Conservation (phyloP, 2,329 filamentous ascomycete genomes). For the Xylariaceae sp. region DNA sequence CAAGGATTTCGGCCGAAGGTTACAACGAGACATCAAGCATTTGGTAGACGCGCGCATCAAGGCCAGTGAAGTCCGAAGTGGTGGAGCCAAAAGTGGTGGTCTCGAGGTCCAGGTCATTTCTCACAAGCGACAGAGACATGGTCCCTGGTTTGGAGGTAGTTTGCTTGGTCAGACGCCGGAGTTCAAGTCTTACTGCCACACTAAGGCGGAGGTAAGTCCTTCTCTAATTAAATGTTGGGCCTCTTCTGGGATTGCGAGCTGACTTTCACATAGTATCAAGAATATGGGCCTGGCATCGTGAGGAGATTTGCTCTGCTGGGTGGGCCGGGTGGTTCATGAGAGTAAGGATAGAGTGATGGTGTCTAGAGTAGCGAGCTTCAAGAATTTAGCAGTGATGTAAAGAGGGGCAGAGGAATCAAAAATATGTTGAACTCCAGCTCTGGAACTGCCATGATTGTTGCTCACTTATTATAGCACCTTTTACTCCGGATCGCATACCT, state of each 20-base stretch:
- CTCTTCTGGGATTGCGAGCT: background rate
- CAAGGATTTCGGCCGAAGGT: slow-evolving; percentile 93
- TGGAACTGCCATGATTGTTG: too few relatives aligned
- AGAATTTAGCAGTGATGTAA: too few relatives aligned
- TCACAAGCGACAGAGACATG: slow-evolving; percentile 95
- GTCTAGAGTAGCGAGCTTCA: too few relatives aligned
- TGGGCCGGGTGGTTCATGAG: background rate
- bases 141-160: slow-evolving; percentile 97
- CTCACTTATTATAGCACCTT: too few relatives aligned
- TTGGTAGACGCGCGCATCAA: slow-evolving; percentile 90
- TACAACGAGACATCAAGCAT: slow-evolving; percentile 97
- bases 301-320: background rate
- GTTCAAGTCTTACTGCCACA: slow-evolving; percentile 98
- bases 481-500: too few relatives aligned
- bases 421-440: too few relatives aligned
- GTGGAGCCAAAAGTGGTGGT: slow-evolving; percentile 88
- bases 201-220: slow-evolving; percentile 65
- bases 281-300: background rate
- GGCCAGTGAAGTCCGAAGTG: slow-evolving; percentile 86
- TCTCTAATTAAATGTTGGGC: background rate
- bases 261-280: background rate
- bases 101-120: slow-evolving; percentile 96
- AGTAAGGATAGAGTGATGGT: background rate
- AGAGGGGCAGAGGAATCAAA: too few relatives aligned
- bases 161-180: slow-evolving; percentile 95